Evolutionary conservation across 305 asterid genomes (phyloP), one percentile per base, ranked within the genome.

Genomic region (Coffea humblotiana): DNA sequence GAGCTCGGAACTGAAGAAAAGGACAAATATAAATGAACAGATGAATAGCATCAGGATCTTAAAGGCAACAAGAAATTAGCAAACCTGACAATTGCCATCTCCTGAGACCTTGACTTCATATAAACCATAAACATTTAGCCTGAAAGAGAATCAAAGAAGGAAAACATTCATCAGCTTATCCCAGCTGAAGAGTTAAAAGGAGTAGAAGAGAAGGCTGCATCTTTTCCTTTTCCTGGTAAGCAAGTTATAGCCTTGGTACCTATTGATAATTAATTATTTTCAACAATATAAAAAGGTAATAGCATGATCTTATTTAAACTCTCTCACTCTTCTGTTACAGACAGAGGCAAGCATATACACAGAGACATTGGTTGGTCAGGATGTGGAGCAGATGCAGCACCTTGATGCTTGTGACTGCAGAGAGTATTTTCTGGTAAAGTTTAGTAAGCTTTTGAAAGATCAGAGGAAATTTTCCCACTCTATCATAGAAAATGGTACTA

Each of bases 11-110:
- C 93, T 90, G 83, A 79, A 29, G 27, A 80, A 69, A 75, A 83
- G 82, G 65, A 54, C 64, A 78, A 23, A 35, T 4, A 47, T 19
- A 58, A 75, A 71, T 82, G 18, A 85, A 66, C 12, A 77, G 27
- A 32, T 37, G 43, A 51, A 51, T 37, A 63, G 61, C 45, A 60
- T 51, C 32, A 29, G 78, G 51, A 73, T 52, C 29, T 67, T 27
- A 66, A 76, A 72, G 25, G 27, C 47, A 69, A 71, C 21, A 71
- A 76, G 80, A 71, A 23, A 60, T 19, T 67, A 64, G 85, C 75
- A 79, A 83, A 90, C 94, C 92, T 91, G 95, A 84, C 92, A 91
- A 78, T 90, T 91, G 47, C 96, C 93, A 78, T 89, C 96, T 72
- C 96, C 96, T 7, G 93, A 88, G 72, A 91, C 93, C 87, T 78